Percentiles rank a stretch among this genome's conserved stretches.
phyloP scores from a whole-genome alignment of 164 flowering plant genomes.

The Buxus sempervirens region DNA sequence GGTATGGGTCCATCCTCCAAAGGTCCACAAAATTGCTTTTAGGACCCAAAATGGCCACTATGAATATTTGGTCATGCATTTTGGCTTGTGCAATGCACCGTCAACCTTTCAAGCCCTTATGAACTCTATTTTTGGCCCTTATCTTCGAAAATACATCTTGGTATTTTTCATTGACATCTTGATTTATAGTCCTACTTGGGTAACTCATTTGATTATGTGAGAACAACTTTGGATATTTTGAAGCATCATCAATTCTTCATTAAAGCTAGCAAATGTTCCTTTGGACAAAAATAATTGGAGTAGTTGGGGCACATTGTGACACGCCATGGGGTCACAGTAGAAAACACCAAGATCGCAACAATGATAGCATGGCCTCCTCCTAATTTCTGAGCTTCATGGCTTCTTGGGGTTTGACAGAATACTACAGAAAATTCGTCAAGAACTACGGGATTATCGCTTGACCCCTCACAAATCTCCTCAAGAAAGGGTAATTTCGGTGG shows the following conservation, averaged over 20 bases:
- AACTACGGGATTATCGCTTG: constrained; percentile 5
- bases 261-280: neutral
- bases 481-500: constrained; percentile 3
- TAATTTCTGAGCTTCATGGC: neutral
- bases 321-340: neutral
- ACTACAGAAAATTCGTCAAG: no score
- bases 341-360: neutral
- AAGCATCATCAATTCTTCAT: neutral
- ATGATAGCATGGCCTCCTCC: constrained; percentile 12
- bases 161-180: no score
- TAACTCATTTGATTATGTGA: neutral
- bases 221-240: neutral
- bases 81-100: no score
- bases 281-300: constrained; percentile 1
- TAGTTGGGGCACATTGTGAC: constrained; percentile 6
- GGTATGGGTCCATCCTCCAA: neutral
- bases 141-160: no score
- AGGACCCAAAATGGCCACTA: no score
- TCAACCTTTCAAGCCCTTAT: no score
- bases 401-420: constrained; percentile 7
- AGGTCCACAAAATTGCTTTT: neutral
- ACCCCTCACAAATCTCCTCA: no score
- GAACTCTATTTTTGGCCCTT: no score
- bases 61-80: no score
- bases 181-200: neutral